Evolutionary conservation across 2,329 filamentous ascomycete genomes (phyloP), one percentile per base, ranked within the genome.

Genomic region (Karstenula rhodostoma): DNA sequence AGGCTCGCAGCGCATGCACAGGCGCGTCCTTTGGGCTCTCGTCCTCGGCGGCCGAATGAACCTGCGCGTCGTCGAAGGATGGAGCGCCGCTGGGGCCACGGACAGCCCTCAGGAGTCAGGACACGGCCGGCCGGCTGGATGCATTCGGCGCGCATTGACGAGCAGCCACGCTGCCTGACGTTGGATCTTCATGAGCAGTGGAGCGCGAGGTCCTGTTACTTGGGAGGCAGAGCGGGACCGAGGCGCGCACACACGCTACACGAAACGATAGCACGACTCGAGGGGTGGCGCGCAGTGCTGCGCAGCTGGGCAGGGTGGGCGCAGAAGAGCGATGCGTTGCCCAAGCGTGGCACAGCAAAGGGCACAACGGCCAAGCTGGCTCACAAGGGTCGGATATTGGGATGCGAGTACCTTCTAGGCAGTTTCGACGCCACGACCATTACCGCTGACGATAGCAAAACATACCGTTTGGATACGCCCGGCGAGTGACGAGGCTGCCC

Each of bases 341-440:
- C 51, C 62, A 63, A 57, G 29, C 60, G 65, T 71, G 65, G 66
- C 62, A 73, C 68, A 59, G 68, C 55, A 60, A 57, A 64, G 62
- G 46, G 53, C 57, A 17, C 50, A 44, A 27, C 17, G 29, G n/a
- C n/a, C n/a, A n/a, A n/a, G 33, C 33, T 35, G 35, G 37, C 37
- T 40, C 17, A 15, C 35, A 2, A 56, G 50, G 50, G 23, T 33
- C 35, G 50, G 50, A 53, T 53, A 53, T 53, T 53, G 60, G 70
- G 63, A 60, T 60, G 66, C 59, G 66, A 70, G 66, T 63, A 68
- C 67, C 72, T 67, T 68, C 68, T 56, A 48, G 22, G 23, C 25
- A 55, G 33, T 62, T 58, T 59, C 35, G 12, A 17, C 50, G 58
- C 61, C 64, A 60, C 58, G 58, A 67, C 66, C 61, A 65, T 62